phyloP scores from a whole-genome alignment of 1,139 yeast genomes.

The Pichia norvegensis region DNA sequence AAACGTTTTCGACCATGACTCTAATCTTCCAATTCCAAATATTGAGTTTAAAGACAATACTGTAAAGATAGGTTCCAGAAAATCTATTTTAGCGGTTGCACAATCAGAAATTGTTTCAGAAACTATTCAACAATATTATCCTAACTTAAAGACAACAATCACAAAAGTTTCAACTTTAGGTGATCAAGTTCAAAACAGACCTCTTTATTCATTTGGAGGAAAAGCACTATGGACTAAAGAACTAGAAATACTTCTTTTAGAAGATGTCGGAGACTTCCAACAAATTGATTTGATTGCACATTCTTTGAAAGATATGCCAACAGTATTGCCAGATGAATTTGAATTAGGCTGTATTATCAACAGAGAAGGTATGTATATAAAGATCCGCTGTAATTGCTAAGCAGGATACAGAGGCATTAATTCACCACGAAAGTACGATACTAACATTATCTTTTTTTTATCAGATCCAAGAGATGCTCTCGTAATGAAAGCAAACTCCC shows the following conservation, averaged over 20 bases:
- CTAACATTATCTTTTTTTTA: slow-evolving; percentile 11
- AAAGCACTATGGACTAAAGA: slow-evolving; percentile 96
- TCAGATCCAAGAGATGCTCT: slow-evolving; percentile 85
- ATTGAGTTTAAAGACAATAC: slow-evolving; percentile 9
- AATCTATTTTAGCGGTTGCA: slow-evolving; percentile 75
- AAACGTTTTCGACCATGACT: slow-evolving; percentile 12
- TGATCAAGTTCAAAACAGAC: slow-evolving; percentile 76
- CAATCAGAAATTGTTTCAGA: slow-evolving; percentile 74
- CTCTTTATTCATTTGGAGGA: slow-evolving; percentile 92
- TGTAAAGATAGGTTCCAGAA: slow-evolving; percentile 73
- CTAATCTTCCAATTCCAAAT: slow-evolving; percentile 5
- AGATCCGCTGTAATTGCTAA: neutral
- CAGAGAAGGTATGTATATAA: slow-evolving; percentile 49
- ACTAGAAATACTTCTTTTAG: slow-evolving; percentile 64
- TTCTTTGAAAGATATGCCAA: slow-evolving; percentile 92
- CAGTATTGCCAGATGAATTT: slow-evolving; percentile 81
- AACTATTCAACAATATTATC: slow-evolving; percentile 50
- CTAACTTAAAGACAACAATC: slow-evolving; percentile 59
- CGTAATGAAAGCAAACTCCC: slow-evolving; percentile 64
- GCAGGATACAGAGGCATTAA: no score
- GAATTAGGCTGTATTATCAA: slow-evolving; percentile 80
- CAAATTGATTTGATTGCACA: slow-evolving; percentile 85
- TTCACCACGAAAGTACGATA: slow-evolving; percentile 2
- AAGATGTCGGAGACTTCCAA: slow-evolving; percentile 56
- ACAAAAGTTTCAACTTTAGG: slow-evolving; percentile 82